A percentile compares a stretch with the other conserved stretches of the same genome.
Evolutionary conservation across 805 yeast genomes (phyloP).

Genomic region (Yarrowia sp.): DNA sequence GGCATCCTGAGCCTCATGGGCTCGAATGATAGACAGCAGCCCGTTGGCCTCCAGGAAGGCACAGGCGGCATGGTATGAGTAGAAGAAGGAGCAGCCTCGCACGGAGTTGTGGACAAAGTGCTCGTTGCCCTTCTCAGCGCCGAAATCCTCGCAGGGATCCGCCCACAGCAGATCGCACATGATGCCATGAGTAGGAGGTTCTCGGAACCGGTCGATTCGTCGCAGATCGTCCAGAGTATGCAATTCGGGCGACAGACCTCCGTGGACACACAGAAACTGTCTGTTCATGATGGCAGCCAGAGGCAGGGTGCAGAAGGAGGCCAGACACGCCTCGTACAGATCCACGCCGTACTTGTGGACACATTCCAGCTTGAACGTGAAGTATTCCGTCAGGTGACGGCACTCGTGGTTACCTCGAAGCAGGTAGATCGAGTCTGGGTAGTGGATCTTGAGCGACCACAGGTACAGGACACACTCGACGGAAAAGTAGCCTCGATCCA

Average conservation of each 20-base stretch:
- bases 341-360: conserved; percentile 84
- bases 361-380: conserved; percentile 96
- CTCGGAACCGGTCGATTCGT: conserved; percentile 72
- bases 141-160: conserved; percentile 91
- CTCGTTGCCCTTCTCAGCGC: conserved; percentile 89
- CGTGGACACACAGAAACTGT: conserved; percentile 89
- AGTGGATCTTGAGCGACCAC: conserved; percentile 76
- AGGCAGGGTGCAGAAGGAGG: conserved; percentile 87
- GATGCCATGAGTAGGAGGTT: conserved; percentile 89
- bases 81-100: conserved; percentile 97
- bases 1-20: conserved; percentile 93
- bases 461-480: conserved; percentile 89
- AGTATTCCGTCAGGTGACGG: conserved; percentile 92
- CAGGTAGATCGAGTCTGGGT: conserved; percentile 72
- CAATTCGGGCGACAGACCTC: conserved; percentile 83
- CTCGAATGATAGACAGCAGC: conserved; percentile 81
- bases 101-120: conserved; percentile 95
- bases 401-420: conserved; percentile 98
- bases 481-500: conserved; percentile 98
- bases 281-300: conserved; percentile 80
- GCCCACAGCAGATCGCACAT: conserved; percentile 98
- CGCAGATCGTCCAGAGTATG: conserved; percentile 78
- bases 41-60: conserved; percentile 74
- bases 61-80: conserved; percentile 83
- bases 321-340: conserved; percentile 80